phyloP scores from a whole-genome alignment of 106 monocot species.

The Ottelia alismoides region DNA sequence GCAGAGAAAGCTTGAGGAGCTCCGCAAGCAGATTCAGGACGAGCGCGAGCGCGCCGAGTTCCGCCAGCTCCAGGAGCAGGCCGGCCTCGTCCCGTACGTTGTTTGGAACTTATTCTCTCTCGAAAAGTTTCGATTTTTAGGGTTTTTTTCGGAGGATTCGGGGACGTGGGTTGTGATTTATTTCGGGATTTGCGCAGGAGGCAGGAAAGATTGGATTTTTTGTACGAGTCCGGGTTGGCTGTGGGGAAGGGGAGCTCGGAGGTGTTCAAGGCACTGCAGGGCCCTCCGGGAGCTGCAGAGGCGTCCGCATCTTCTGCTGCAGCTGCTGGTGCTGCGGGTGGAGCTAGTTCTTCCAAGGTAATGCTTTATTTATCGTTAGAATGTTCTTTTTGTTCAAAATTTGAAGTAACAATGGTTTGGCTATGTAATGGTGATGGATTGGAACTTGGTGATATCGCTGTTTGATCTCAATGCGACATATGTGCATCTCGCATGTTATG shows the following conservation, averaged over 20 bases:
- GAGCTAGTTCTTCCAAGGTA: not conserved
- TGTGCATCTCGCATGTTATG: too few species aligned
- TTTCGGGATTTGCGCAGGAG: conserved; percentile 31
- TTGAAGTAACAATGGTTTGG: too few species aligned
- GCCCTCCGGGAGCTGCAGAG: conserved; percentile 12
- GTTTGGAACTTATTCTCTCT: not conserved
- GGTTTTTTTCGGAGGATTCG: too few species aligned
- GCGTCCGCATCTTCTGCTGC: conserved; percentile 12
- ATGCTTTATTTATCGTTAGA: not conserved
- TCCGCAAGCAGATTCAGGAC: conserved; percentile 88
- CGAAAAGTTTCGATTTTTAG: not conserved
- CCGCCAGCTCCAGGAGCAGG: conserved; percentile 73
- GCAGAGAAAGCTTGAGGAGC: conserved; percentile 85
- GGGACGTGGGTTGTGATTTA: too few species aligned
- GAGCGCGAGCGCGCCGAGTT: conserved; percentile 89
- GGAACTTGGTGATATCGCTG: too few species aligned
- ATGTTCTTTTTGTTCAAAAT: too few species aligned
- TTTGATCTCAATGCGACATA: too few species aligned
- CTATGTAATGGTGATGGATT: too few species aligned
- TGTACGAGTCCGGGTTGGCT: conserved; percentile 89
- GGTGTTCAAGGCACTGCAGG: conserved; percentile 60
- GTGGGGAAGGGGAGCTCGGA: conserved; percentile 84
- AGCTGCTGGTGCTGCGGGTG: conserved; percentile 4
- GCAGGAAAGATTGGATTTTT: conserved; percentile 90
- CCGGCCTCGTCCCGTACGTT: conserved; percentile 80